phyloP scores from a whole-genome alignment of 768 basidiomycete species.

The Macrolepiota fuliginosa region DNA sequence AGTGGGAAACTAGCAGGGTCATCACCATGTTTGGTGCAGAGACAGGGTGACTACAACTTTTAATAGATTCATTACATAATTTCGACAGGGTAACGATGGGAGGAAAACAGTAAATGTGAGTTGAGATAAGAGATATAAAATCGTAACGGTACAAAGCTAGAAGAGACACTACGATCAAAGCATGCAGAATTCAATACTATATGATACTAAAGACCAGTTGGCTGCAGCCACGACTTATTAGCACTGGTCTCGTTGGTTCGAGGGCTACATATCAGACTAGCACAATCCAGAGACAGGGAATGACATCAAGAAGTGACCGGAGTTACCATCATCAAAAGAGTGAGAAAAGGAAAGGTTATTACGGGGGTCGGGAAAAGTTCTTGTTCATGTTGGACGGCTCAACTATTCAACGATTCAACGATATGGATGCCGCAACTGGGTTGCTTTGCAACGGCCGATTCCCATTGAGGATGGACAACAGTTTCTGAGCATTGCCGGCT shows the following conservation, averaged over 20 bases:
- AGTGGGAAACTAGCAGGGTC: background rate
- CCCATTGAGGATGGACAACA: constrained; percentile 29
- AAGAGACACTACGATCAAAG: constrained; percentile 19
- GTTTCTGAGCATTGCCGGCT: constrained; percentile 15
- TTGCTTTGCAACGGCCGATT: constrained; percentile 14
- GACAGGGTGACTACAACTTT: background rate
- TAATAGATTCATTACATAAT: background rate
- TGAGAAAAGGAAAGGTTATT: background rate
- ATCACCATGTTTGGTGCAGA: background rate
- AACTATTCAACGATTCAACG: background rate
- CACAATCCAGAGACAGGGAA: background rate
- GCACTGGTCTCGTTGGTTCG: background rate
- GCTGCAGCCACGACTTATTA: background rate
- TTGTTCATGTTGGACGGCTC: constrained; percentile 3
- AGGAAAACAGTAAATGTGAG: constrained; percentile 9
- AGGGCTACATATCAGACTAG: background rate
- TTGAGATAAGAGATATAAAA: constrained; percentile 9
- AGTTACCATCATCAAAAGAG: constrained; percentile 3
- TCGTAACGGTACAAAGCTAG: constrained; percentile 19
- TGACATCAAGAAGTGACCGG: background rate
- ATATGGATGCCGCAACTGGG: background rate
- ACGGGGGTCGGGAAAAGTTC: background rate
- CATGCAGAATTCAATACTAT: constrained; percentile 12
- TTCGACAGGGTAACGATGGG: background rate
- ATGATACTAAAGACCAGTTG: background rate